Conservation (phyloP, 2,329 filamentous ascomycete genomes). For the Pseudogymnoascus sp. region DNA sequence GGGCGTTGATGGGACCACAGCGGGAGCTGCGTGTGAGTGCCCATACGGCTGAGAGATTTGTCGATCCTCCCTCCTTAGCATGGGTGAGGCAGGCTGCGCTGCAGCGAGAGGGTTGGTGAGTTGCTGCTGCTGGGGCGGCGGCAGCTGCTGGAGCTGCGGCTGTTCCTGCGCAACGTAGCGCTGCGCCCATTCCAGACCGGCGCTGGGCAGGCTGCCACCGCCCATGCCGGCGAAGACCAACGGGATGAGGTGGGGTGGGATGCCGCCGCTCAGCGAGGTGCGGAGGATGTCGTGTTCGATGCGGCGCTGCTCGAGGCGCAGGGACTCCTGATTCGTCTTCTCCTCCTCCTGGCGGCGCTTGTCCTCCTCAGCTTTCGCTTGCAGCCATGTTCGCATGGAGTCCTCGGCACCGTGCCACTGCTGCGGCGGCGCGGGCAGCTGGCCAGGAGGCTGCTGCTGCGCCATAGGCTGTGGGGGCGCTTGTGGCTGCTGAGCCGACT, state of each 20-base stretch:
- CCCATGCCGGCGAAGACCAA: slow-evolving; percentile 67
- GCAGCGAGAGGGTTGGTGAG: slow-evolving; percentile 8
- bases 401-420: slow-evolving; percentile 63
- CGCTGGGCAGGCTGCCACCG: slow-evolving; percentile 51
- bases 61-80: slow-evolving; percentile 46
- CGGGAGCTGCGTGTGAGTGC: slow-evolving; percentile 20
- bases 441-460: slow-evolving; percentile 38
- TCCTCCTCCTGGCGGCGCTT: slow-evolving; percentile 67
- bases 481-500: slow-evolving; percentile 20
- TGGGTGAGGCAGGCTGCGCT: slow-evolving; percentile 39
- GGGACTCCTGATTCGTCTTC: slow-evolving; percentile 51
- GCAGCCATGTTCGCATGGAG: slow-evolving; percentile 62
- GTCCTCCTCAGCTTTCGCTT: slow-evolving; percentile 66
- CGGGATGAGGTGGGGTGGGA: slow-evolving; percentile 67
- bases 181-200: slow-evolving; percentile 59
- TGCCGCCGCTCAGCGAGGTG: slow-evolving; percentile 58
- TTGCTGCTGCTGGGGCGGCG: slow-evolving; percentile 32
- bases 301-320: slow-evolving; percentile 63
- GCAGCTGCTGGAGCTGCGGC: slow-evolving; percentile 37
- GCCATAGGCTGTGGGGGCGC: slow-evolving; percentile 19
- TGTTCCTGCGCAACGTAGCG: slow-evolving; percentile 51
- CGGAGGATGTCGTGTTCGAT: slow-evolving; percentile 66
- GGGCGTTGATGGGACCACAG: slow-evolving; percentile 26
- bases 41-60: slow-evolving; percentile 21
- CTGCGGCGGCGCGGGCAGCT: slow-evolving; percentile 54